Percentiles rank a stretch among this genome's conserved stretches.
These are phyloP conservation scores for Hymenoscyphus repandus DNA, from an alignment of 2,329 filamentous ascomycete genomes.

Conservation along the genomic window DNA sequence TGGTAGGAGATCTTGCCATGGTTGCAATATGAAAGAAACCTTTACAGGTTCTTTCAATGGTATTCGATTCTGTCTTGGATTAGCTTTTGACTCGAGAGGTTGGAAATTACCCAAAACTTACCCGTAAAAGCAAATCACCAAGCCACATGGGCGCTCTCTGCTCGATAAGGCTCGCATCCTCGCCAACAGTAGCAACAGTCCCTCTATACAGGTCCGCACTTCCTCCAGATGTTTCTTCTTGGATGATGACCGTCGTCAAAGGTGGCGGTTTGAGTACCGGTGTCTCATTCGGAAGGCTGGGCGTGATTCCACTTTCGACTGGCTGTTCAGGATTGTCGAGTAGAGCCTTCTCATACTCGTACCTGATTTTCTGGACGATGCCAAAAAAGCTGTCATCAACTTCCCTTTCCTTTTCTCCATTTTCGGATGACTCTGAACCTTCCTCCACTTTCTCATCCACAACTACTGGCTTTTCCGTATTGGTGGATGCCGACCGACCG, in stretches of 20 bases:
- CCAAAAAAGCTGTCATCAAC: constrained; percentile 72
- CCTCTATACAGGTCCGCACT: constrained; percentile 87
- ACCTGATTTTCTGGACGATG: constrained; percentile 65
- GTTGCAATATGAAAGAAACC: constrained; percentile 88
- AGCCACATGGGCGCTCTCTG: constrained; percentile 87
- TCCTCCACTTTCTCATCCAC: constrained; percentile 70
- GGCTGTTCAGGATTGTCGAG: constrained; percentile 47
- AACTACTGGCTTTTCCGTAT: constrained; percentile 66
- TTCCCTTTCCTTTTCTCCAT: constrained; percentile 56
- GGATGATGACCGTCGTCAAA: constrained; percentile 62
- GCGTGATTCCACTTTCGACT: constrained; percentile 60
- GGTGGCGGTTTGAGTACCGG: constrained; percentile 69
- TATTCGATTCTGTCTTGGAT: constrained; percentile 58
- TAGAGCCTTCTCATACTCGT: constrained; percentile 66
- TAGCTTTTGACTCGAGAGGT: neutral
- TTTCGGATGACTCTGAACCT: constrained; percentile 53
- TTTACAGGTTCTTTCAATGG: constrained; percentile 90
- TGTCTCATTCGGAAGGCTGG: constrained; percentile 67
- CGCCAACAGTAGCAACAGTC: constrained; percentile 71
- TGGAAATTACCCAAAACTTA: constrained; percentile 32
- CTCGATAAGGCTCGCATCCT: constrained; percentile 78
- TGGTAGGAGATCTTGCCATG: constrained; percentile 70
- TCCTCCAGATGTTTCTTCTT: constrained; percentile 63
- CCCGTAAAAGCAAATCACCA: constrained; percentile 74
- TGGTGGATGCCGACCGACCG: constrained; percentile 60